Percentiles rank a stretch among this genome's conserved stretches.
These are phyloP conservation scores for Pelargonium myrrhifolium DNA, from an alignment of 441 rosid genomes.

Conservation along the genomic window DNA sequence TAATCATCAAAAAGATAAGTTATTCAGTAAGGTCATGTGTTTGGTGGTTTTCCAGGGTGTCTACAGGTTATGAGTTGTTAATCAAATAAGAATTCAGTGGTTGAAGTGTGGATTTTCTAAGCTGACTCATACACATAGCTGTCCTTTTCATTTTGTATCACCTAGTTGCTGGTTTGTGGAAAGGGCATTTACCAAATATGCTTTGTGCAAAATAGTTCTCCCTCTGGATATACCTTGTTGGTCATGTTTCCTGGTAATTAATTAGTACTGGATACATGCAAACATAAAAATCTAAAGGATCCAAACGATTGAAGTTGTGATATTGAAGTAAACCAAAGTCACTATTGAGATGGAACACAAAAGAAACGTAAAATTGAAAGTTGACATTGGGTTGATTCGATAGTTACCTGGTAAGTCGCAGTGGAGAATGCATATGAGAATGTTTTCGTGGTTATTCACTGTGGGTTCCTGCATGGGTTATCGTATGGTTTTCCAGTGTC, in stretches of 20 bases:
- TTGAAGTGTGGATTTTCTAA: slow-evolving; percentile 11
- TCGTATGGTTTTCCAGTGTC: neutral
- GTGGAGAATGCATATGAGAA: neutral
- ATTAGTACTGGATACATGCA: neutral
- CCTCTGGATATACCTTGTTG: neutral
- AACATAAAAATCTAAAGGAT: neutral
- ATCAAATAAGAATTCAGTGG: slow-evolving; percentile 15
- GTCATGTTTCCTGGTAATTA: neutral
- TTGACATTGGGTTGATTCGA: neutral
- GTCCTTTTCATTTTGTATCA: slow-evolving; percentile 7
- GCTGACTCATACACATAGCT: neutral
- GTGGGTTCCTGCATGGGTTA: neutral
- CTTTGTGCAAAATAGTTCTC: slow-evolving; percentile 1
- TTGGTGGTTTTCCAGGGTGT: slow-evolving; percentile 17
- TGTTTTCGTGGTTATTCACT: neutral
- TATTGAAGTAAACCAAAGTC: neutral
- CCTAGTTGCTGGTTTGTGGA: neutral
- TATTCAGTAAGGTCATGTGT: slow-evolving; percentile 2
- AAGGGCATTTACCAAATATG: slow-evolving; percentile 1
- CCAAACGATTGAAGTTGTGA: neutral
- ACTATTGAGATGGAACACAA: neutral
- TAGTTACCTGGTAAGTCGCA: neutral
- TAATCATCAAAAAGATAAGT: slow-evolving; percentile 17
- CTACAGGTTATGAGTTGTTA: slow-evolving; percentile 18
- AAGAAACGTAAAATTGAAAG: neutral